Evolutionary conservation across 2,329 filamentous ascomycete species (phyloP), one percentile per base, ranked within the genome.

Genomic region (Cladorrhinum sp.): DNA sequence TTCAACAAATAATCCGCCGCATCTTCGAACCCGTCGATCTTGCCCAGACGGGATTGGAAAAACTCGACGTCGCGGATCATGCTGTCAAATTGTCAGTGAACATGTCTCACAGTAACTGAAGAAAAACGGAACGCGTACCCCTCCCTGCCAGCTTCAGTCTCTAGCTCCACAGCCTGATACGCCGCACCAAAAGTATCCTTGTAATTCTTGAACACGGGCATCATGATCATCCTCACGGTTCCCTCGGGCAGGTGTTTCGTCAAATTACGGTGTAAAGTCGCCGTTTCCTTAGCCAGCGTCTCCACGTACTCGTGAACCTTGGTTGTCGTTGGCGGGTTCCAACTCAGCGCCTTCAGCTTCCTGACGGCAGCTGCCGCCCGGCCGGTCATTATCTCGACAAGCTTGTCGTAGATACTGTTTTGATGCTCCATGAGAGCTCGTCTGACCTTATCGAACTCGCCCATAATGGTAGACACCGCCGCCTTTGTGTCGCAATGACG

Each of bases 361-460:
- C 87, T 88, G 42, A 91, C 87, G 69, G 94, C 92, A 6, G 87
- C 78, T 3, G 84, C 79, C 1, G 91, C 91, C 4, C 92, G 86
- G 1, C 86, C 86, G 59, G 87, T 89, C 90, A 97, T 96, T 56
- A 97, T 96, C 66, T 96, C 92, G 18, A 96, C 90, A 1, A 97
- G 79, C 73, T 97, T 97, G 70, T 96, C 92, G 72, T 95, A 92
- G 62, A 97, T 96, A 63, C 85, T 92, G 64, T 88, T 87, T 72
- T 96, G 92, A 71, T 97, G 93, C 71, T 97, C 93, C 71, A 96
- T 91, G 67, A 90, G 88, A 8, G 93, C 77, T 20, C 92, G 84
- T 66, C 90, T 89, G 57, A 95, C 87, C 73, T 91, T 94, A 77
- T 97, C 93, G 68, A 96, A 96, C 66, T 96, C 92, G 36, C 84